Base-by-base conservation (phyloP, 2,329 filamentous ascomycete genomes). In the Teratosphaeria gauchensis region DNA sequence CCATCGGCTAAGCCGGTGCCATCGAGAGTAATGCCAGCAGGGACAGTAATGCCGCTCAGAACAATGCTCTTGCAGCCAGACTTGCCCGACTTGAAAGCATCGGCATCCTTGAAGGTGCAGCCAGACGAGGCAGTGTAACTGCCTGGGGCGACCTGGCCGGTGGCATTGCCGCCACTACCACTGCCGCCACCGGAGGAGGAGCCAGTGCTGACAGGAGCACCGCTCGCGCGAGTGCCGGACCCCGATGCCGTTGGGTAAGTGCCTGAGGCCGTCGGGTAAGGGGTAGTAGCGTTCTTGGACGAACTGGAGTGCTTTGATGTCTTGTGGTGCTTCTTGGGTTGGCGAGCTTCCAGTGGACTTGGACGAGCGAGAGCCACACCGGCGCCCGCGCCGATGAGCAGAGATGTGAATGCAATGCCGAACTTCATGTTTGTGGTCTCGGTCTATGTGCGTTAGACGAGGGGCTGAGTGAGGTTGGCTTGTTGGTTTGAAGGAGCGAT, bases 21-120 rank as follows among this genome's bases (percentile, higher is more conserved):
- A 59, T 75, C 71, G 9, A 76, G 66, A 21, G 72, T 74, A 38
- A 64, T 66, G 31, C 71, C 69, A 6, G 74, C 68, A 7, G 74
- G 73, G 21, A 75, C 70, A 12, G 61, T 66, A 21, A 75, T 68
- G 62, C 70, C 68, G 58, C 63, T 66, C 5, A 78, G 69, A 28
- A 72, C 66, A 57, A 78, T 76, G 57, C 60, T 61, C 3, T 63
- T 63, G 58, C 65, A 67, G 19, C 86, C 21, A 67, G 68, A n/a
- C 59, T 63, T 63, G 68, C 66, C 33, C 62, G 63, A 53, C 63
- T 65, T 69, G 42, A 67, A 66, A n/a, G 64, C 61, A n/a, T 65
- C 62, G 19, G 65, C 60, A 24, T 63, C 62, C 32, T 52, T 63
- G 32, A 72, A 73, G n/a, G 68, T 70, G 59, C 71, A 73, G 56